These are phyloP conservation scores for Penicillium olsonii DNA, from an alignment of 2,329 filamentous ascomycete species.

Conservation along the genomic window DNA sequence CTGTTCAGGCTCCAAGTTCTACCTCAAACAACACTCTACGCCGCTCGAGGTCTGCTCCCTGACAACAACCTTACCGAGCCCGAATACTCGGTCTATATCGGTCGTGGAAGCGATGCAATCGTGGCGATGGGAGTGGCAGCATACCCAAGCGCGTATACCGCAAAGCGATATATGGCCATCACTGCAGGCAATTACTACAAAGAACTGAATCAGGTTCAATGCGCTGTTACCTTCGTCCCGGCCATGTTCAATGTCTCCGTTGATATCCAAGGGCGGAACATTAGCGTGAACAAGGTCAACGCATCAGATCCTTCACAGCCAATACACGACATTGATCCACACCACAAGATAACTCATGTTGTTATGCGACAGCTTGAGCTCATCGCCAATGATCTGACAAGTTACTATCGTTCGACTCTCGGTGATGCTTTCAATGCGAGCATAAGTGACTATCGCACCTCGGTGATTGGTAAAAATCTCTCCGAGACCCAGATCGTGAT, in stretches of 20 bases:
- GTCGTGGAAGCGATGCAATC: not conserved
- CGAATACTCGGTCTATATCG: slow-evolving; percentile 7
- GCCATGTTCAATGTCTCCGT: slow-evolving; percentile 6
- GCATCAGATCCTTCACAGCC: not conserved
- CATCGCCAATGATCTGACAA: slow-evolving; percentile 8
- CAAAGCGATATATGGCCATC: slow-evolving; percentile 5
- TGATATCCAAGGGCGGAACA: slow-evolving; percentile 1
- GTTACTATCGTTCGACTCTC: slow-evolving; percentile 7
- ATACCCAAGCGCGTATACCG: not conserved
- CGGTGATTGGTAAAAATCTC: not conserved
- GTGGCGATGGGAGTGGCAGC: slow-evolving; percentile 2
- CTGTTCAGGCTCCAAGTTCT: not conserved
- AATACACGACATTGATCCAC: slow-evolving; percentile 4
- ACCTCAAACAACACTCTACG: not conserved
- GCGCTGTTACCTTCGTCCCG: slow-evolving; percentile 2
- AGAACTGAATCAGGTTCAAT: slow-evolving; percentile 1
- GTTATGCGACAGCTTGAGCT: slow-evolving; percentile 10
- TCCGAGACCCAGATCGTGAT: slow-evolving; percentile 1
- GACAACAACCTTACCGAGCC: not conserved
- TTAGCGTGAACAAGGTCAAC: slow-evolving; percentile 1
- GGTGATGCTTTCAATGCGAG: slow-evolving; percentile 11
- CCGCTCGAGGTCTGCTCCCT: not conserved
- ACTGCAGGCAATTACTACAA: slow-evolving; percentile 1
- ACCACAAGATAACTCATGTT: slow-evolving; percentile 3
- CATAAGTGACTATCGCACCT: slow-evolving; percentile 9